These are phyloP conservation scores for Gentiana macrophylla DNA, from an alignment of 257 asterid species.

Conservation along the genomic window DNA sequence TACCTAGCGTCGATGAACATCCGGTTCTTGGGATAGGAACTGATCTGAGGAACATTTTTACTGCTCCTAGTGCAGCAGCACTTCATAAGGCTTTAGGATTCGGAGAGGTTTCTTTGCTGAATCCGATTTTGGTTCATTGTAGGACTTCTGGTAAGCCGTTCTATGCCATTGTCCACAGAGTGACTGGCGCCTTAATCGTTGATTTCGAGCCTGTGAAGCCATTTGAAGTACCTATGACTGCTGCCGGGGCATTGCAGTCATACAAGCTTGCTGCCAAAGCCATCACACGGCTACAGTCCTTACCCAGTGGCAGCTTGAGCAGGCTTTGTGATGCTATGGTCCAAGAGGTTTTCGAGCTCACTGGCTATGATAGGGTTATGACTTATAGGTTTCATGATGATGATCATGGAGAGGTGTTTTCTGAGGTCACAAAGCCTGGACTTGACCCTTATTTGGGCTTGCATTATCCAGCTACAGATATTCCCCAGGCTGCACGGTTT, in stretches of 20 bases:
- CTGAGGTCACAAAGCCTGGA: slow-evolving; percentile 79
- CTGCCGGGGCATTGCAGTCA: slow-evolving; percentile 95
- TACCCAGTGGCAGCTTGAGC: slow-evolving; percentile 82
- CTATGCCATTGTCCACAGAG: slow-evolving; percentile 87
- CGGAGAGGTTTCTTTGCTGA: slow-evolving; percentile 78
- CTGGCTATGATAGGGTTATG: slow-evolving; percentile 96
- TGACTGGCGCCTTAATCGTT: slow-evolving; percentile 69
- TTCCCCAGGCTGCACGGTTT: slow-evolving; percentile 96
- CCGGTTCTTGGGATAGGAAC: slow-evolving; percentile 65
- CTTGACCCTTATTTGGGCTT: slow-evolving; percentile 84
- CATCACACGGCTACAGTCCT: slow-evolving; percentile 75
- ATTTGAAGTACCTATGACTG: slow-evolving; percentile 91
- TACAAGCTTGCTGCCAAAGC: slow-evolving; percentile 96
- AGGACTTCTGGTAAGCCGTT: slow-evolving; percentile 93
- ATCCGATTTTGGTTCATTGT: slow-evolving; percentile 87
- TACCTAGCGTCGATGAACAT: slow-evolving; percentile 77
- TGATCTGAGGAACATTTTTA: slow-evolving; percentile 57
- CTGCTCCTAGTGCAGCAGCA: slow-evolving; percentile 78
- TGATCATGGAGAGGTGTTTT: slow-evolving; percentile 91
- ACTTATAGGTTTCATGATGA: slow-evolving; percentile 84
- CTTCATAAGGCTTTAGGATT: slow-evolving; percentile 79
- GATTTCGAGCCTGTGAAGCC: slow-evolving; percentile 99
- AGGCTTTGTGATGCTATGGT: slow-evolving; percentile 82
- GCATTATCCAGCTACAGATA: slow-evolving; percentile 95
- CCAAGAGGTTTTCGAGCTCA: slow-evolving; percentile 90